Conservation (phyloP, 75 land plant species). For the Azolla pinnata region DNA sequence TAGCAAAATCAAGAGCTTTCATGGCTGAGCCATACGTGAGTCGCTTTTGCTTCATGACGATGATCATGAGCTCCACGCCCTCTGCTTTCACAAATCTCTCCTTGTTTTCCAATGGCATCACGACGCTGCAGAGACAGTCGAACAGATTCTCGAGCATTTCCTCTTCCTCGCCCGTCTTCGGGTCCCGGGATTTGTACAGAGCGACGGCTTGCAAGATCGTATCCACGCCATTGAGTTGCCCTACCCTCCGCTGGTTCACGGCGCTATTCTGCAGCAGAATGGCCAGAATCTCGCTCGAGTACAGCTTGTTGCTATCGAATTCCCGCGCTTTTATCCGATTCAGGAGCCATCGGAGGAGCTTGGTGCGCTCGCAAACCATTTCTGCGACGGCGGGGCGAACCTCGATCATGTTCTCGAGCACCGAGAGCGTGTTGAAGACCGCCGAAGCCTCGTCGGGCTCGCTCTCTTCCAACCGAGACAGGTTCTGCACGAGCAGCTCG, state of each 20-base stretch:
- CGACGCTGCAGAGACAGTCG: constrained; percentile 88
- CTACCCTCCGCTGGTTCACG: constrained; percentile 77
- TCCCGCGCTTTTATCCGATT: constrained; percentile 77
- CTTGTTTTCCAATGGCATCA: constrained; percentile 97
- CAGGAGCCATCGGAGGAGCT: constrained; percentile 70
- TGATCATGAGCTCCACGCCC: constrained; percentile 98
- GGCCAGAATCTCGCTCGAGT: constrained; percentile 90
- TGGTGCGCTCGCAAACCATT: constrained; percentile 85
- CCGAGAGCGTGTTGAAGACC: constrained; percentile 58
- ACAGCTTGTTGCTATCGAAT: constrained; percentile 92
- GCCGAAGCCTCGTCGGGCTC: constrained; percentile 81
- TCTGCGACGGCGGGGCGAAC: constrained; percentile 84
- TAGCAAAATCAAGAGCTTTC: constrained; percentile 86
- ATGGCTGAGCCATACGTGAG: constrained; percentile 83
- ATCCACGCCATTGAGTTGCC: constrained; percentile 96
- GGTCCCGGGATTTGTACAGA: constrained; percentile 85
- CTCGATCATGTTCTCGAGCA: constrained; percentile 87
- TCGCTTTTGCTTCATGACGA: constrained; percentile 98
- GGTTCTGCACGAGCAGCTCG: constrained; percentile 78
- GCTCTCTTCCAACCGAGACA: constrained; percentile 60
- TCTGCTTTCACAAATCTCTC: constrained; percentile 95
- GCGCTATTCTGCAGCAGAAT: constrained; percentile 81
- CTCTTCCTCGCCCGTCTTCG: constrained; percentile 83
- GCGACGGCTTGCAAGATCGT: constrained; percentile 85
- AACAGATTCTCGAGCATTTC: constrained; percentile 97